Base-by-base conservation (phyloP, 1,139 yeast genomes). In the Saccharomyces hybrid region DNA sequence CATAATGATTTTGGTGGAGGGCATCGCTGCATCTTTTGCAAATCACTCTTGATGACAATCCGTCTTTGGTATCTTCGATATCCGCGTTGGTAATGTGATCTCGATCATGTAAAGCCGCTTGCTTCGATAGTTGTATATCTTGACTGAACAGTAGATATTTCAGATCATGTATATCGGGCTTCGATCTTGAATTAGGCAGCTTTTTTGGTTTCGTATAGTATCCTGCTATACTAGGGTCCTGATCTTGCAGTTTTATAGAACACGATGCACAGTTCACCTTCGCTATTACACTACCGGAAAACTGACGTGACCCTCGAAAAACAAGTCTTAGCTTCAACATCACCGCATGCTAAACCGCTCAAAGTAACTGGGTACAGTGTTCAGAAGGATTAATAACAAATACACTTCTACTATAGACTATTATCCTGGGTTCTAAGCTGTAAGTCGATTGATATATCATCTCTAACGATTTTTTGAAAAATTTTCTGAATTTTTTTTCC, bases 1-100 rank as follows among this genome's bases (percentile, higher is more conserved):
- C 65, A 59, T 71, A 76, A 3, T 67, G 63, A 38, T 79, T 75
- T 47, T 77, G 75, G 62, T 76, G 72, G 3, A 75, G 64, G 1
- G 83, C 80, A 54, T 80, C 75, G 52, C 80, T 72, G 64, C 91
- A 85, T 55, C 90, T 67, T 47, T 76, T 67, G 66, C 91, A 85
- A 3, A 64, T 57, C 2, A 62, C 47, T 16, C 59, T 58, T 4
- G 44, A 38, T 38, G 44, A 11, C 44, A 38, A 16, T 16, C 5
- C 13, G 13, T 3, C 13, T 16, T 38, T 16, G 11, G 25, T 16
- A 4, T 38, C 23, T 20, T 20, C 23, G 23, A 20, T 20, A 20
- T 20, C 23, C 23, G 23, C 4, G 23, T 3, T 20, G 23, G 23
- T 20, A 3, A 20, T 16, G 32, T 20, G 44, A 16, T 38, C 44